Evolutionary conservation across 352 stramenopile genomes (phyloP), one percentile per base, ranked within the genome.

Genomic region (Globisporangium heterothallicum): DNA sequence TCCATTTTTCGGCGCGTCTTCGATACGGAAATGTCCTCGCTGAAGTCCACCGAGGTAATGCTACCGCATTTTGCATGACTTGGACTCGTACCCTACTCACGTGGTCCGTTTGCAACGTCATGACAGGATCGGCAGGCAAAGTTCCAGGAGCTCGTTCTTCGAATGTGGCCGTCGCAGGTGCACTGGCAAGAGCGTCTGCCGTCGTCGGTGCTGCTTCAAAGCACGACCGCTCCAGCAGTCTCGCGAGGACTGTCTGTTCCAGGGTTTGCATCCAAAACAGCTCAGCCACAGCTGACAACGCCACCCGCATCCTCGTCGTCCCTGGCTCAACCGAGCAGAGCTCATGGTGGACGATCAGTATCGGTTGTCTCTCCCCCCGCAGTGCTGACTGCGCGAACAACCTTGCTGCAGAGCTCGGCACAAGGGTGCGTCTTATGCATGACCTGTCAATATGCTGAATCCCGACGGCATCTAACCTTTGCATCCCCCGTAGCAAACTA

Each of bases 81-180:
- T 40, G 3, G 18, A 29, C 18, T 27, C 7, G 6, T 49, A 30
- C 27, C 4, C 13, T 4, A 13, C n/a, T 42, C 29, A 22, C 6
- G 19, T 34, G 16, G 19, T 42, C 30, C 7, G 24, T 35, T 10
- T 49, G 6, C 34, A 27, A 18, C 6, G 43, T 21, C 10, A 1
- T 18, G 26, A 35, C 41, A 85, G 71, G 74, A 87, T 41, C 80
- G 80, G 0, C 70, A 84, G 25, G 25, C 43, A 14, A 81, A 78
- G 47, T 88, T 89, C 36, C 67, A 82, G 22, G 72, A 86, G 38
- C 64, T 92, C 19, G 76, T 88, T 40, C 53, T 92, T 22, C 76
- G 80, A 10, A 87, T 92, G 76, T 92, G 80, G 80, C 76, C 80
- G 3, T 78, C 74, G 8, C 86, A 87, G 42, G 60, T 87, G 30